Evolutionary conservation across 805 yeast genomes (phyloP).

Genomic region (Teunomyces panamensis): DNA sequence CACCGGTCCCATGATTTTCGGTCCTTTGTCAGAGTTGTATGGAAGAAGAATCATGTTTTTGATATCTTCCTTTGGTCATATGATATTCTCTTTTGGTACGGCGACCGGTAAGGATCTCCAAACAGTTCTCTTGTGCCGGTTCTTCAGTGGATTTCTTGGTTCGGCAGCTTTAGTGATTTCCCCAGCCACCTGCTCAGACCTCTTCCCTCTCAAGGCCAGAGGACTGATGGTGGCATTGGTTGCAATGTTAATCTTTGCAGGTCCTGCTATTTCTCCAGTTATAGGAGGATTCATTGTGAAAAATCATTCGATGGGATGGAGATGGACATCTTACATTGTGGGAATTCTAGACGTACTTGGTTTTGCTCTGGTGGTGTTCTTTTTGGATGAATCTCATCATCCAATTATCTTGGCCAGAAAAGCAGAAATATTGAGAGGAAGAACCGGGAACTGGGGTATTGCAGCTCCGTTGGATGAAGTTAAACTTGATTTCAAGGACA

Average conservation of each 20-base stretch:
- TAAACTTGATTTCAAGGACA: conserved; percentile 41
- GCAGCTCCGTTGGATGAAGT: too few relatives aligned
- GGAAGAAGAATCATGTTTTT: conserved; percentile 67
- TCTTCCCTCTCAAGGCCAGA: conserved; percentile 14
- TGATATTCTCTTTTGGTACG: conserved; percentile 51
- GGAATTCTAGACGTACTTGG: too few relatives aligned
- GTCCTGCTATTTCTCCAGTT: conserved; percentile 16
- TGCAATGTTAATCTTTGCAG: conserved; percentile 12
- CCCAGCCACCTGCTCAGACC: conserved; percentile 22
- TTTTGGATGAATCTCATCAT: too few relatives aligned
- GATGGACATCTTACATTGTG: conserved; percentile 66
- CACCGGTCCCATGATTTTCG: too few relatives aligned
- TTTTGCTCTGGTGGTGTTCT: too few relatives aligned
- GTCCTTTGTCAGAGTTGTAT: conserved; percentile 71
- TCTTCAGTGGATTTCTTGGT: conserved; percentile 22
- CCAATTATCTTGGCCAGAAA: too few relatives aligned
- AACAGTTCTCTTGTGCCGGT: conserved; percentile 21
- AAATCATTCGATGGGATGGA: conserved; percentile 65
- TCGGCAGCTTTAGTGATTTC: conserved; percentile 26
- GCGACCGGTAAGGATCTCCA: conserved; percentile 22
- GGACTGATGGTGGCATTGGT: conserved; percentile 22
- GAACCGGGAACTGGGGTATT: too few relatives aligned
- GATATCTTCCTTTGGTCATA: conserved; percentile 53
- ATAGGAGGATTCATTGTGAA: conserved; percentile 65
- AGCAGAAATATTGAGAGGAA: too few relatives aligned